Base-by-base conservation (phyloP, 2,329 filamentous ascomycete genomes). In the Ophiostoma novo-ulmi region DNA sequence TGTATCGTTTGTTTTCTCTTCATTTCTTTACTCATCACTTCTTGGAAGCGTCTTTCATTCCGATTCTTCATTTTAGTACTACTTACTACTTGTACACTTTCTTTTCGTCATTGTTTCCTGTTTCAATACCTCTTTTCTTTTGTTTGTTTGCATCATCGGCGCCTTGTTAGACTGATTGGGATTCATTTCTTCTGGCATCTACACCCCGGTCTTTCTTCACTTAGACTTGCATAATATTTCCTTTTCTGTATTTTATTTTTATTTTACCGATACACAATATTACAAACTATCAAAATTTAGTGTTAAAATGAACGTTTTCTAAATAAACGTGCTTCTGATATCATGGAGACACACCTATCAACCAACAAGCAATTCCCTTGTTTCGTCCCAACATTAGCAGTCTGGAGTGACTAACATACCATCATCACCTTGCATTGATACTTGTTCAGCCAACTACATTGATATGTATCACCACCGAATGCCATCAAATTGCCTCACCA, bases 71-170 rank as follows among this genome's bases (percentile, higher is more conserved):
- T n/a, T 20, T 48, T n/a, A 20, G 20, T 48, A 48, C 44, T 48
- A 2, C 17, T 48, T 48, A 48, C n/a, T 48, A 20, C 44, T 67
- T 22, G 17, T 31, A 39, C 14, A 8, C n/a, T 35, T 13, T 36
- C 4, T 38, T 38, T 48, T 36, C 26, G 6, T 58, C 31, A 58
- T 36, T 20, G 13, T 41, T 52, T 13, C 31, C 41, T 55, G 64
- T n/a, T 70, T n/a, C 4, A 17, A 35, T 61, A 39, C 52, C 36
- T 70, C 38, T 44, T 35, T 55, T 13, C 31, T 48, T 70, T 67
- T 52, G 38, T 70, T 31, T 26, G 20, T 64, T 48, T 64, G 36
- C 38, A 63, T 61, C n/a, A n/a, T 65, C 22, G 58, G 55, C 52
- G 26, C 58, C 11, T 61, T 64, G 39, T 67, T 31, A 39, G 63